A percentile compares a stretch with the other conserved stretches of the same genome.
These are phyloP conservation scores for Penicillium coffeae DNA, from an alignment of 495 filamentous ascomycete genomes.

Conservation along the genomic window DNA sequence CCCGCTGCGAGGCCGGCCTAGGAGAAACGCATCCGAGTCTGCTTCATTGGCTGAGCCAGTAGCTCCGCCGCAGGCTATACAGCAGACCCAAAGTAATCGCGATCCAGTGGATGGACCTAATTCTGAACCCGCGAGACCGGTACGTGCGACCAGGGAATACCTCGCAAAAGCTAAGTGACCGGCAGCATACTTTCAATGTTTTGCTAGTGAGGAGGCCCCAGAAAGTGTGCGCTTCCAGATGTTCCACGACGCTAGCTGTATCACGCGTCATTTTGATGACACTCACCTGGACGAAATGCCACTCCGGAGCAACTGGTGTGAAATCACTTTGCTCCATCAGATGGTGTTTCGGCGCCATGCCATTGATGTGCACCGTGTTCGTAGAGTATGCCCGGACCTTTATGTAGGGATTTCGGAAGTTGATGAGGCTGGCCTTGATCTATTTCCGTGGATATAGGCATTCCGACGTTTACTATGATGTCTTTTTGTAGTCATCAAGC, in stretches of 20 bases:
- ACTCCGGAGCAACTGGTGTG: constrained; percentile 12
- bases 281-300: constrained; percentile 10
- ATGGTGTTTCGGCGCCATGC: constrained; percentile 15
- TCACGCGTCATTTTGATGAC: constrained; percentile 3
- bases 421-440: too few relatives aligned
- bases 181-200: constrained; percentile 9
- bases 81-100: constrained; percentile 1
- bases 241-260: not conserved
- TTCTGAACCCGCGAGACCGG: not conserved
- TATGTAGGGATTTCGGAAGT: too few relatives aligned
- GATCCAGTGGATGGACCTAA: not conserved
- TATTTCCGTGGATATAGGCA: too few relatives aligned
- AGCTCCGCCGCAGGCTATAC: not conserved
- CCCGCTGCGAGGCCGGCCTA: constrained; percentile 9
- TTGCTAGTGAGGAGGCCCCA: constrained; percentile 3
- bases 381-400: too few relatives aligned
- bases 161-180: constrained; percentile 6
- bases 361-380: constrained; percentile 10
- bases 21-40: constrained; percentile 2
- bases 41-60: constrained; percentile 1
- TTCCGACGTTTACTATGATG: too few relatives aligned
- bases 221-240: constrained; percentile 6
- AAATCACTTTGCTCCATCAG: constrained; percentile 11
- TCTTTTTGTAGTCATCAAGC: too few relatives aligned
- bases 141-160: constrained; percentile 13